phyloP scores from a whole-genome alignment of 1,284 basidiomycete genomes.

The Cryptococcus sp. region DNA sequence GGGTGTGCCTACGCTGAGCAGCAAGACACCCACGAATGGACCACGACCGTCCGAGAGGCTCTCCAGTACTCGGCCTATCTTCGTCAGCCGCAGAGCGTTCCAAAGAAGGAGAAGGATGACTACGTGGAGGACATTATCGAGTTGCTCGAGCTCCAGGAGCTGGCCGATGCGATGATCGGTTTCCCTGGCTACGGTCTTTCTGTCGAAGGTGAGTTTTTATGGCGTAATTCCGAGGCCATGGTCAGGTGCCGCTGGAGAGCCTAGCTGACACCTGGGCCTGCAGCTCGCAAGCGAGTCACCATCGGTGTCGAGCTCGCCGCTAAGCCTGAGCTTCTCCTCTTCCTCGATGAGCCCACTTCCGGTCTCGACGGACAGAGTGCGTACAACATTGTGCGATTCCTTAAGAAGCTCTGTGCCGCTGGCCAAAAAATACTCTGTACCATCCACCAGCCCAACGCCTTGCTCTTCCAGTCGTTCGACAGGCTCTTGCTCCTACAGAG shows the following conservation, averaged over 20 bases:
- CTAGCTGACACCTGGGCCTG: conserved; percentile 4
- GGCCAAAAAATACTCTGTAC: conserved; percentile 59
- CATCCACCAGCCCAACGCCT: conserved; percentile 53
- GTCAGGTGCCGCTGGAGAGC: neutral
- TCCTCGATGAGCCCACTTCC: conserved; percentile 57
- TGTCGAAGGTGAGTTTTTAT: conserved; percentile 36
- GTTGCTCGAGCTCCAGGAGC: conserved; percentile 54
- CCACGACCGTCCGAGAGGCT: conserved; percentile 62
- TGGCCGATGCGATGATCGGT: conserved; percentile 54
- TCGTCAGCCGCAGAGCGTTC: conserved; percentile 55
- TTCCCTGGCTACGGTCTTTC: conserved; percentile 55
- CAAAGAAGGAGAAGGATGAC: conserved; percentile 55
- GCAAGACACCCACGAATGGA: conserved; percentile 78
- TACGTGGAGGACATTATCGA: conserved; percentile 57
- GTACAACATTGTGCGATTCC: conserved; percentile 55
- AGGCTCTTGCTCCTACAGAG: conserved; percentile 54
- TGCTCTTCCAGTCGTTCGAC: conserved; percentile 58
- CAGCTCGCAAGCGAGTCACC: conserved; percentile 58
- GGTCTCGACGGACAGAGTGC: conserved; percentile 60
- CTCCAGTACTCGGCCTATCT: conserved; percentile 60
- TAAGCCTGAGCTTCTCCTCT: conserved; percentile 58
- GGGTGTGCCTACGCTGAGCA: conserved; percentile 68
- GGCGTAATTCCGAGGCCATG: neutral
- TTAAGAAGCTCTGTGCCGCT: conserved; percentile 59
- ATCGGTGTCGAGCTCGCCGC: conserved; percentile 61